Percentiles rank a stretch among this genome's conserved stretches.
Evolutionary conservation across 2,329 filamentous ascomycete genomes (phyloP).

Genomic region (Sporothrix mexicana): DNA sequence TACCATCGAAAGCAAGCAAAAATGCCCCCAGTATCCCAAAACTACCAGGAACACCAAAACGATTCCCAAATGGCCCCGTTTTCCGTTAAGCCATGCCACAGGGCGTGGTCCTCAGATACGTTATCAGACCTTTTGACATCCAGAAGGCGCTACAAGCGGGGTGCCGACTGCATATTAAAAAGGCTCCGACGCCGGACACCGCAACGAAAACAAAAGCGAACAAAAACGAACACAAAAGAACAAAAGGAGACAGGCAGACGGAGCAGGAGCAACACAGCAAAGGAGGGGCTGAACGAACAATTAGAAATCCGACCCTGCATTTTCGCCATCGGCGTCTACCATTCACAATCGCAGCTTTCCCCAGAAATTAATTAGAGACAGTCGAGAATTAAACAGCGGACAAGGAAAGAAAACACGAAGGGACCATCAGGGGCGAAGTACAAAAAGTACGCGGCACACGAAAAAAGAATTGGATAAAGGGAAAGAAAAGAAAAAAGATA

Average conservation of each 20-base stretch:
- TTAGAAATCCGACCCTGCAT: slow-evolving; percentile 15
- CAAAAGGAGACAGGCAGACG: background rate
- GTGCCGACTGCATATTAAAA: background rate
- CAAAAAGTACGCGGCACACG: background rate
- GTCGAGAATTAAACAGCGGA: background rate
- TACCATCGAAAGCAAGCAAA: background rate
- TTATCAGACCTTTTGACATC: slow-evolving; percentile 14
- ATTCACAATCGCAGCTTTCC: background rate
- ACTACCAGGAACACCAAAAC: background rate
- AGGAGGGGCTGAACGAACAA: background rate
- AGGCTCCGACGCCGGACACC: slow-evolving; percentile 14
- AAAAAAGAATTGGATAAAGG: background rate
- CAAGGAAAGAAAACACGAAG: slow-evolving; percentile 5
- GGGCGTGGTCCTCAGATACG: background rate
- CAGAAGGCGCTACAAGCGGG: slow-evolving; percentile 15
- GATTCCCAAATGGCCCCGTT: background rate
- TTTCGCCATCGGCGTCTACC: slow-evolving; percentile 21
- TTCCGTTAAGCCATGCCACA: background rate
- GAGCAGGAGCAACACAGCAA: background rate
- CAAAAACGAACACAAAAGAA: background rate
- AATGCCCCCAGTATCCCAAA: too few species aligned
- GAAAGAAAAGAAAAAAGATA: background rate
- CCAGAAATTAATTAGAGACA: too few species aligned
- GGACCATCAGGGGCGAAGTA: background rate
- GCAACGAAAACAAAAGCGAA: background rate